A percentile compares a stretch with the other conserved stretches of the same genome.
These are phyloP conservation scores for Aschersonia sp. DNA, from an alignment of 2,329 filamentous ascomycete species.

Conservation along the genomic window DNA sequence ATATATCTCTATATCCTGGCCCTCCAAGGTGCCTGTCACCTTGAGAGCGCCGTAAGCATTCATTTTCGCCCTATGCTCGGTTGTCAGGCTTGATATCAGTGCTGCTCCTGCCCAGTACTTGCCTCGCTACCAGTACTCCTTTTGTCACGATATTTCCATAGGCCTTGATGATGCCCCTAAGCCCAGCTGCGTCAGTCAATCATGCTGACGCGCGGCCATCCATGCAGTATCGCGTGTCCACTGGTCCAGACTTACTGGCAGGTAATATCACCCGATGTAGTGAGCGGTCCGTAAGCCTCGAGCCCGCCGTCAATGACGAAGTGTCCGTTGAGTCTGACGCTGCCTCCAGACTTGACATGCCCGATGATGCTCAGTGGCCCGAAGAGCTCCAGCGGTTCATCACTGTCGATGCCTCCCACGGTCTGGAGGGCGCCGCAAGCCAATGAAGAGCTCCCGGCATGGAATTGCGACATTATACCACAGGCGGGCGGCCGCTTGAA, in stretches of 20 bases:
- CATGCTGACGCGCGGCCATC: too few species aligned
- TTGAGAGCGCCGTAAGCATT: conserved; percentile 32
- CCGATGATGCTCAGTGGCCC: conserved; percentile 33
- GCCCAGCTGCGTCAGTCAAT: too few species aligned
- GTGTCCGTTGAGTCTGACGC: conserved; percentile 28
- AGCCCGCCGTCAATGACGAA: conserved; percentile 28
- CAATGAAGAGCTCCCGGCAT: neutral
- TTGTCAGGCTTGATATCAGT: conserved; percentile 5
- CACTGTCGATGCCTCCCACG: conserved; percentile 26
- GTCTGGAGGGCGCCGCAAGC: conserved; percentile 10
- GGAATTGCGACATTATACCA: neutral
- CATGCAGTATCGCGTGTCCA: neutral
- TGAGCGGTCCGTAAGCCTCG: conserved; percentile 30
- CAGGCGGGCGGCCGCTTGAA: too few species aligned
- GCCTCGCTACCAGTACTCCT: conserved; percentile 24
- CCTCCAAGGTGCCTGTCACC: conserved; percentile 26
- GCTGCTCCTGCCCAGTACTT: conserved; percentile 5
- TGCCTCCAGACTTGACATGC: conserved; percentile 29
- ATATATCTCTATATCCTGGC: conserved; percentile 29
- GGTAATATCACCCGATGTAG: conserved; percentile 24
- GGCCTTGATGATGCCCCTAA: conserved; percentile 28
- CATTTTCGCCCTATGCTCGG: conserved; percentile 22
- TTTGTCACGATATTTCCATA: conserved; percentile 29
- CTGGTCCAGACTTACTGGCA: conserved; percentile 21
- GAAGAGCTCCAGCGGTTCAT: conserved; percentile 22